Conservation (phyloP, 2,329 filamentous ascomycete genomes). For the Aspergillus glaucus region DNA sequence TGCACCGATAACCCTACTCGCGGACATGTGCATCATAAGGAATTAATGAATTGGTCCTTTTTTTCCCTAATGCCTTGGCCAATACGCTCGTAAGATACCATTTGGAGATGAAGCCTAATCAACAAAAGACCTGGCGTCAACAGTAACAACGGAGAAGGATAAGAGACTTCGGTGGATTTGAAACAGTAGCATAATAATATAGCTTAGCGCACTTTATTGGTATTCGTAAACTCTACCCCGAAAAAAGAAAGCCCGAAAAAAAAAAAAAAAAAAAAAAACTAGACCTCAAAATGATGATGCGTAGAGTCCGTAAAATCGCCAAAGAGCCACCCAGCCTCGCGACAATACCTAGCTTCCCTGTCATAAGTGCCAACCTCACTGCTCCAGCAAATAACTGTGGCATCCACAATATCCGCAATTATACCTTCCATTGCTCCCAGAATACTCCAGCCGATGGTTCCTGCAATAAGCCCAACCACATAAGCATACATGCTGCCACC, state of each 20-base stretch:
- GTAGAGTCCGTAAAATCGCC: slow-evolving; percentile 46
- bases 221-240: neutral
- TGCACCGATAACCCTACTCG: too few species aligned
- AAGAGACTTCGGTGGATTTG: too few species aligned
- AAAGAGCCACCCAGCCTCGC: slow-evolving; percentile 85
- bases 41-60: too few species aligned
- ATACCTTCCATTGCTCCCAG: slow-evolving; percentile 87
- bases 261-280: neutral
- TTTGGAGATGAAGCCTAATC: too few species aligned
- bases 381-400: slow-evolving; percentile 86
- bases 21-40: too few species aligned
- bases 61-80: too few species aligned
- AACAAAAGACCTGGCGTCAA: too few species aligned
- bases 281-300: slow-evolving; percentile 3
- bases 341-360: slow-evolving; percentile 67
- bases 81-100: too few species aligned
- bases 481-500: slow-evolving; percentile 90
- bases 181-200: too few species aligned
- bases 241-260: neutral
- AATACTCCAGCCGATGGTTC: slow-evolving; percentile 90
- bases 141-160: too few species aligned
- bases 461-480: slow-evolving; percentile 83
- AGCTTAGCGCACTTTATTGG: too few species aligned
- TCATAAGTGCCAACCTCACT: slow-evolving; percentile 69
- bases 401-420: slow-evolving; percentile 78